Evolutionary conservation across 345 rosid species (phyloP), one percentile per base, ranked within the genome.

Genomic region (Raphanus sativus): DNA sequence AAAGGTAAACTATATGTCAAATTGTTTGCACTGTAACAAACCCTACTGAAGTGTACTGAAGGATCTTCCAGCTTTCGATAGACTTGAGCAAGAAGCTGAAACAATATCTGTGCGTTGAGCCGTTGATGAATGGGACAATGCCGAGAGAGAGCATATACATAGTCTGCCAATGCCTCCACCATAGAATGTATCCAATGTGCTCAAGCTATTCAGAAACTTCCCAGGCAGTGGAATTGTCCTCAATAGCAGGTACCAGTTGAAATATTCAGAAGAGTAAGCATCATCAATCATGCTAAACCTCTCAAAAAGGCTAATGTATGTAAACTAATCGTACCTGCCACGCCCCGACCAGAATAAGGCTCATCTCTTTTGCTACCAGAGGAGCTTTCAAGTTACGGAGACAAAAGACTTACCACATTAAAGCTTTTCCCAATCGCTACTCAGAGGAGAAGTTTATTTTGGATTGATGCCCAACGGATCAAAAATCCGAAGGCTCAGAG

Each of bases 11-110:
- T 52, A 92, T 95, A 2, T 28, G 29, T 28, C 29, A 2, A 28
- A 28, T 84, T 94, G 97, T 95, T 86, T 92, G 93, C 59, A 92
- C 98, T 69, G 90, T 72, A 9, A 97, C 97, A 52, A 94, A 94
- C 59, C 94, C 98, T 33, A 94, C 98, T 3, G 98, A 94, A 81
- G 97, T 3, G 98, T 83, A 89, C 92, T 21, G 21, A 21, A 21
- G 21, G 21, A 21, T 21, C 21, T 21, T 21, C 21, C 21, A 21
- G 21, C 21, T 21, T 21, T 21, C 0, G 21, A 21, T 21, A 21
- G 21, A 21, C 21, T 21, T 21, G 21, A 21, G 21, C 21, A 21
- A 21, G 21, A 21, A 21, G 21, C 21, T 21, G 21, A 21, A 21
- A 21, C 21, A 21, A 21, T 21, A 21, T 21, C 21, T 21, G 21